Evolutionary conservation across 2,329 filamentous ascomycete species (phyloP).

Genomic region (Trichoderma atroviride): DNA sequence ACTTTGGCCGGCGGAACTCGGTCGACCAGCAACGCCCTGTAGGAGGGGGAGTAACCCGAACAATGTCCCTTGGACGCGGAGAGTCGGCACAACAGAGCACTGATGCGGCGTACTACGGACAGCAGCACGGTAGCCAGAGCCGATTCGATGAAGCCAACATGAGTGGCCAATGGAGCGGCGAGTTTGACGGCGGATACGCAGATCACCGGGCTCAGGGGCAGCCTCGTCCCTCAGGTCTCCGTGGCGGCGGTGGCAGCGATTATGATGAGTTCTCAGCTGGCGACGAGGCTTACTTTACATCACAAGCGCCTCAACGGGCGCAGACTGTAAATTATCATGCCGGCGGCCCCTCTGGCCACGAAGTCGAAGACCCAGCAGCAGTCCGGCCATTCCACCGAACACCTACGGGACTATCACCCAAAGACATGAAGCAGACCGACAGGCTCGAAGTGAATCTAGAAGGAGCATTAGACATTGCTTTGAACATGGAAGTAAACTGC

Average conservation of each 20-base stretch:
- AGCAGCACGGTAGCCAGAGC: conserved; percentile 47
- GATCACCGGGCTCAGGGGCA: conserved; percentile 31
- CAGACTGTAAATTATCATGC: conserved; percentile 37
- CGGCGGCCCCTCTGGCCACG: conserved; percentile 28
- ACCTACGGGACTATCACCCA: conserved; percentile 68
- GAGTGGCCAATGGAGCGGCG: conserved; percentile 56
- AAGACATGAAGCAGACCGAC: conserved; percentile 59
- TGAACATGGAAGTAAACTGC: conserved; percentile 88
- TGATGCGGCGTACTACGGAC: conserved; percentile 37
- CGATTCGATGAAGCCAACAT: conserved; percentile 55
- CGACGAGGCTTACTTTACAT: conserved; percentile 61
- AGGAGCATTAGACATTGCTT: conserved; percentile 79
- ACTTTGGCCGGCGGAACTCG: conserved; percentile 44
- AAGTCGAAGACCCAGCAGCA: conserved; percentile 32
- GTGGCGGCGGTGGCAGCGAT: conserved; percentile 49
- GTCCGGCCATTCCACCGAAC: conserved; percentile 63
- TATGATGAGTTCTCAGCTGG: conserved; percentile 56
- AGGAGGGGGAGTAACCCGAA: conserved; percentile 53
- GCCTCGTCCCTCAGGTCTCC: conserved; percentile 38
- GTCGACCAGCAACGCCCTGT: conserved; percentile 42
- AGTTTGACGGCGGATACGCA: conserved; percentile 43
- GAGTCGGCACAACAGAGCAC: conserved; percentile 48
- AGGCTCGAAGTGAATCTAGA: conserved; percentile 72
- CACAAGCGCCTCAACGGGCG: conserved; percentile 40
- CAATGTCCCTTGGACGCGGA: conserved; percentile 62